phyloP scores from a whole-genome alignment of 768 basidiomycete species.

The Calvatia gigantea region DNA sequence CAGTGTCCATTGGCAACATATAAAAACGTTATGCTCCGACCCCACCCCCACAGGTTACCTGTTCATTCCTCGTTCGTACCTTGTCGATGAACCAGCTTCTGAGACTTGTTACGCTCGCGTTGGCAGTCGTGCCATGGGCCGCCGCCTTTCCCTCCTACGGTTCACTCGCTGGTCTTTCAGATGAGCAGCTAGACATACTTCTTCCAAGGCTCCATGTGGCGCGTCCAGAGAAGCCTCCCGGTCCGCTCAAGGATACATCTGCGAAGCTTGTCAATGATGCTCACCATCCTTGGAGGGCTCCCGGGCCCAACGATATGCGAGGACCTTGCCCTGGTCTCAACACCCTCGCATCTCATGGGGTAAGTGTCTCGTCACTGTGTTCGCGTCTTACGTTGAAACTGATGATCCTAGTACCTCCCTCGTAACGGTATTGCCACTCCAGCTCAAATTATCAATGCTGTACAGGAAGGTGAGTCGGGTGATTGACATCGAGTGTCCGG shows the following conservation, averaged over 20 bases:
- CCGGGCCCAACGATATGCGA: slow-evolving; percentile 11
- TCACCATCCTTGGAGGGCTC: slow-evolving; percentile 16
- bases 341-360: slow-evolving; percentile 18
- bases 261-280: slow-evolving; percentile 18
- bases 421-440: slow-evolving; percentile 14
- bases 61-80: not conserved
- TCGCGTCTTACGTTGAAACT: not conserved
- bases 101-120: not conserved
- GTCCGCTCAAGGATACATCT: slow-evolving; percentile 13
- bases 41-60: too few relatives aligned
- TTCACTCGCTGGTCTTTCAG: slow-evolving; percentile 14
- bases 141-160: slow-evolving; percentile 12
- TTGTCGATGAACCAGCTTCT: not conserved
- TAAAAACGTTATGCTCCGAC: not conserved
- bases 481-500: not conserved
- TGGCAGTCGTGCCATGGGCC: not conserved
- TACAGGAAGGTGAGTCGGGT: slow-evolving; percentile 4
- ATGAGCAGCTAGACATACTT: slow-evolving; percentile 1
- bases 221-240: slow-evolving; percentile 2
- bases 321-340: slow-evolving; percentile 21
- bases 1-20: not conserved
- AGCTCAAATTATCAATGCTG: slow-evolving; percentile 13
- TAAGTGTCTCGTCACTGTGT: not conserved
- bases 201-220: slow-evolving; percentile 8
- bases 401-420: slow-evolving; percentile 10